Conservation (phyloP, 2,329 filamentous ascomycete species). For the Exserohilum turcica region DNA sequence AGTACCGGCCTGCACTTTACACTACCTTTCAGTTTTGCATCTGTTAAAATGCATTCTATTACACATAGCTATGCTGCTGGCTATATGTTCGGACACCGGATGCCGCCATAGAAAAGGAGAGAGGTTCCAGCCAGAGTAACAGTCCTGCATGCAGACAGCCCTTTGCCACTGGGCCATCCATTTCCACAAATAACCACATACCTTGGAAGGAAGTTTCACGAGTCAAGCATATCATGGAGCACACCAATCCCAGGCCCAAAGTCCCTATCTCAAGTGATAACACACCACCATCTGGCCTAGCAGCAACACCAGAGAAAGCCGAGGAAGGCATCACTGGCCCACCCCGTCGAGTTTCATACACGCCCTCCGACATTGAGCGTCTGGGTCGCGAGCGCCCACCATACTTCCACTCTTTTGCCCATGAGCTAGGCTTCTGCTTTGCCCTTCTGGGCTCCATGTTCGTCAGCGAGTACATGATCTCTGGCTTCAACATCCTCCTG, state of each 20-base stretch:
- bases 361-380: constrained; percentile 56
- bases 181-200: too few species aligned
- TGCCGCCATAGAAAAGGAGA: constrained; percentile 20
- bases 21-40: constrained; percentile 22
- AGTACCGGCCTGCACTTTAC: constrained; percentile 4
- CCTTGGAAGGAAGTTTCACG: not conserved
- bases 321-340: constrained; percentile 21
- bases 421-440: constrained; percentile 68
- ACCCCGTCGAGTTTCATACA: constrained; percentile 24
- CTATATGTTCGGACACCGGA: constrained; percentile 21
- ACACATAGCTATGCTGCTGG: constrained; percentile 5
- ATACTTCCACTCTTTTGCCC: constrained; percentile 57
- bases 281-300: not conserved
- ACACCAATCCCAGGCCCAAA: not conserved
- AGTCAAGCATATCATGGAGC: not conserved
- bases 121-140: not conserved
- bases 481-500: constrained; percentile 72
- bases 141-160: not conserved
- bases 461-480: constrained; percentile 74
- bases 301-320: constrained; percentile 4
- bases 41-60: constrained; percentile 18
- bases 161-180: too few species aligned
- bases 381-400: constrained; percentile 67
- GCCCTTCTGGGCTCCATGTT: constrained; percentile 68
- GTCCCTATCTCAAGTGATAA: not conserved